Base-by-base conservation (phyloP, 352 stramenopile species). In the Pythium scleroteichum region DNA sequence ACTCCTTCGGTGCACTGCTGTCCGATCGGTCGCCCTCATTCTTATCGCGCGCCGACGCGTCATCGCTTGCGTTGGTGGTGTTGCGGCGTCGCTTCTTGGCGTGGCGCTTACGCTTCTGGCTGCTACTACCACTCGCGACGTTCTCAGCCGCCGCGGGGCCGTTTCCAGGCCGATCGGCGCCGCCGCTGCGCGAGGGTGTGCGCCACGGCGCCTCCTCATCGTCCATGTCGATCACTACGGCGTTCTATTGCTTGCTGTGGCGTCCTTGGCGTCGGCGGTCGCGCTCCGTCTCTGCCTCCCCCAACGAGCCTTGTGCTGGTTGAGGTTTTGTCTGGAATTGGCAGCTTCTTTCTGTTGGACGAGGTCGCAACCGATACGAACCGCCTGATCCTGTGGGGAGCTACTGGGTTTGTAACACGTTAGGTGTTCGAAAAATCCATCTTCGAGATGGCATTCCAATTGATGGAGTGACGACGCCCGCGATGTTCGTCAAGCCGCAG, bases 401-500 rank as follows among this genome's bases (percentile, higher is more conserved):
- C 17, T 44, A 44, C 13, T 8, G 4, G 38, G 38, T 44, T 44
- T 44, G 7, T 44, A 44, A 44, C 38, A 35, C 29, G 29, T 35
- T 35, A 35, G 5, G 29, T 5, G 29, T 35, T 35, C 29, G 29
- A 35, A 35, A 35, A 10, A 35, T 22, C n/a, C 39, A 17, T 17
- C 23, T 51, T 24, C 24, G 44, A 51, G 20, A 51, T 51, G 20
- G 44, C 44, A 51, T 27, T 51, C 44, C 44, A 51, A 27, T 33
- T 35, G 29, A 5, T 35, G 29, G 29, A 35, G 29, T n/a, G 10
- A 5, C 29, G 29, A 35, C 29, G 41, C 41, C 5, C 41, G 41
- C 68, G 16, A 95, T 95, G 85, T 95, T 95, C 61, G 74, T 75
- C 52, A 95, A 95, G 69, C 56, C 82, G 51, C 69, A 75, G 35